phyloP scores from a whole-genome alignment of 768 basidiomycete species.

The Pleurotus cornucopiae region DNA sequence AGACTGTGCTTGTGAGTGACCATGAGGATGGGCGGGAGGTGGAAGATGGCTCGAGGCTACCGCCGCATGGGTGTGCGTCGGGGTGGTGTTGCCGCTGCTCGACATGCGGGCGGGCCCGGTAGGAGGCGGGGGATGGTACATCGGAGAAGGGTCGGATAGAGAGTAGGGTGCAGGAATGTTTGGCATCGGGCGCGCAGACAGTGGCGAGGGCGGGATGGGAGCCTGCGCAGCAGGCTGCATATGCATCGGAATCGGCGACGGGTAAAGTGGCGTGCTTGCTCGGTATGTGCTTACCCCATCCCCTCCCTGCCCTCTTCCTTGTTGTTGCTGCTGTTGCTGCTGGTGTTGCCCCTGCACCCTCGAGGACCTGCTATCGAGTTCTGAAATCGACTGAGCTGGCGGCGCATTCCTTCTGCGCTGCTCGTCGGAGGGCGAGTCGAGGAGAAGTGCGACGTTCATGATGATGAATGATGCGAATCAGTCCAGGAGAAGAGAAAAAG shows the following conservation, averaged over 20 bases:
- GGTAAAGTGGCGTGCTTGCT: conserved; percentile 16
- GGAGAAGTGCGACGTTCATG: conserved; percentile 60
- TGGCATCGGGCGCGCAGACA: conserved; percentile 7
- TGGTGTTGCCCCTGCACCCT: conserved; percentile 22
- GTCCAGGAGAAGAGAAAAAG: neutral
- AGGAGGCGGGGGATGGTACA: conserved; percentile 15
- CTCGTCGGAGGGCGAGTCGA: conserved; percentile 66
- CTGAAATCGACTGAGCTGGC: neutral
- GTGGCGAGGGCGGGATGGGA: neutral
- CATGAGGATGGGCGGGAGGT: conserved; percentile 12
- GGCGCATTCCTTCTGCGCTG: conserved; percentile 1
- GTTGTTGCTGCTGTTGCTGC: conserved; percentile 17
- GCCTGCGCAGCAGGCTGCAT: neutral
- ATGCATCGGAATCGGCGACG: neutral
- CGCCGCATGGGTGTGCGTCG: conserved; percentile 2
- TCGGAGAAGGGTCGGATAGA: conserved; percentile 12
- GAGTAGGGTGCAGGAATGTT: conserved; percentile 11
- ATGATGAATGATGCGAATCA: conserved; percentile 6
- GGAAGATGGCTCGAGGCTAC: conserved; percentile 12
- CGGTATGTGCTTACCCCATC: conserved; percentile 9
- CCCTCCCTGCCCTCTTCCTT: conserved; percentile 2
- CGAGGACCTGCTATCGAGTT: conserved; percentile 15
- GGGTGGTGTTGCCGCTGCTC: conserved; percentile 8
- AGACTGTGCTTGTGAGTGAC: conserved; percentile 19
- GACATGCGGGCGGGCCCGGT: conserved; percentile 20